phyloP scores from a whole-genome alignment of 2,329 filamentous ascomycete genomes.

The Neurospora sp. region DNA sequence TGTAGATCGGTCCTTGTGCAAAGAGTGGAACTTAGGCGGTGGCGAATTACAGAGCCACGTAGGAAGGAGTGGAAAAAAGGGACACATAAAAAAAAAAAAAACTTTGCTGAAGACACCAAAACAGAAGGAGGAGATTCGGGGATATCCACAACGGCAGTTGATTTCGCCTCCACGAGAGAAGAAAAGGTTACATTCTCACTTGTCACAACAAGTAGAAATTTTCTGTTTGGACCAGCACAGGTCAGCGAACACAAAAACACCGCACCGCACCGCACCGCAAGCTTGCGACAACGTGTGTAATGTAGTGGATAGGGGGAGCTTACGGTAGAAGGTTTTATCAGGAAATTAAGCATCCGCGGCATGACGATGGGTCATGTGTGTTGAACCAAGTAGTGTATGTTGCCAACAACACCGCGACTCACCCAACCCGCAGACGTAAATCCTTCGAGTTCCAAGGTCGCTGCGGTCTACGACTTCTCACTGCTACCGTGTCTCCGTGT shows the following conservation, averaged over 20 bases:
- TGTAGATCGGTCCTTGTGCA: not conserved
- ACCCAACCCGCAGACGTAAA: not conserved
- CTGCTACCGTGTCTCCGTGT: not conserved
- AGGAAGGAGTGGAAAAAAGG: not conserved
- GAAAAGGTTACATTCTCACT: not conserved
- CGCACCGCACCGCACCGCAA: not conserved
- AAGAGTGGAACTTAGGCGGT: not conserved
- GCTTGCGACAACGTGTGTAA: not conserved
- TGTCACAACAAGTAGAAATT: not conserved
- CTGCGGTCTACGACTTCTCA: not conserved
- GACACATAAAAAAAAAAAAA: not conserved
- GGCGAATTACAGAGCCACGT: not conserved
- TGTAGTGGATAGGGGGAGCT: not conserved
- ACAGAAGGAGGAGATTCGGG: not conserved
- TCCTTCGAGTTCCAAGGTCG: not conserved
- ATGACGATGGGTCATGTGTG: not conserved
- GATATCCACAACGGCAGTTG: not conserved
- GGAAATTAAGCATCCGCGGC: not conserved
- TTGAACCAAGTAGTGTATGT: not conserved
- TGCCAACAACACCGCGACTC: not conserved
- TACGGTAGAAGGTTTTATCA: not conserved
- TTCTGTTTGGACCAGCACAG: not conserved
- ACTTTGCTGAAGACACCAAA: not conserved
- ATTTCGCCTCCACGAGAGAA: not conserved
- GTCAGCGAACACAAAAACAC: not conserved